phyloP scores from a whole-genome alignment of 345 rosid species.

The Acer yangbiense region DNA sequence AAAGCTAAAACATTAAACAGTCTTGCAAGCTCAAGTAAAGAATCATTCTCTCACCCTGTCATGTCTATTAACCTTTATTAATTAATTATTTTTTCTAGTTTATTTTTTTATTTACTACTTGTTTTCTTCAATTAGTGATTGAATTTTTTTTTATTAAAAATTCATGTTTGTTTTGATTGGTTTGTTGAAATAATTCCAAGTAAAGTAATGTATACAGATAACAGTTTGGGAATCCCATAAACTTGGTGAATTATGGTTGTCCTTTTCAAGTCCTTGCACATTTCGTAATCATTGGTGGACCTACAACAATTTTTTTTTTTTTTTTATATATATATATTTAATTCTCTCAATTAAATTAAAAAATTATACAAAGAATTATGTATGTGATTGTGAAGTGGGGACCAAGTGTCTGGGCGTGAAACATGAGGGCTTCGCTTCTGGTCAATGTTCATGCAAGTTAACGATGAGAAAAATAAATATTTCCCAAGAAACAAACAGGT shows the following conservation, averaged over 20 bases:
- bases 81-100: too few relatives aligned
- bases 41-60: constrained; percentile 32
- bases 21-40: constrained; percentile 48
- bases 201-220: too few relatives aligned
- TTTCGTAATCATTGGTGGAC: background rate
- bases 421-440: too few relatives aligned
- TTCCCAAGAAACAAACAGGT: too few relatives aligned
- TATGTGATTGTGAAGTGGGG: too few relatives aligned
- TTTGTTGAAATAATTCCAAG: background rate
- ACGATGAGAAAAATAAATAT: too few relatives aligned
- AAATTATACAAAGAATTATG: too few relatives aligned
- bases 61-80: background rate
- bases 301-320: background rate
- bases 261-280: background rate
- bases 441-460: too few relatives aligned
- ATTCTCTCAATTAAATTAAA: too few relatives aligned
- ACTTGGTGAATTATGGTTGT: background rate
- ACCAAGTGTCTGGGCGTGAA: too few relatives aligned
- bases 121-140: background rate
- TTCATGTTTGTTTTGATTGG: background rate
- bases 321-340: too few relatives aligned
- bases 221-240: background rate
- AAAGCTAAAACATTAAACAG: constrained; percentile 33
- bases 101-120: background rate
- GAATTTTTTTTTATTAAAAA: too few relatives aligned